Evolutionary conservation across 805 yeast genomes (phyloP), one percentile per base, ranked within the genome.

Genomic region (Myxozyma monticola): DNA sequence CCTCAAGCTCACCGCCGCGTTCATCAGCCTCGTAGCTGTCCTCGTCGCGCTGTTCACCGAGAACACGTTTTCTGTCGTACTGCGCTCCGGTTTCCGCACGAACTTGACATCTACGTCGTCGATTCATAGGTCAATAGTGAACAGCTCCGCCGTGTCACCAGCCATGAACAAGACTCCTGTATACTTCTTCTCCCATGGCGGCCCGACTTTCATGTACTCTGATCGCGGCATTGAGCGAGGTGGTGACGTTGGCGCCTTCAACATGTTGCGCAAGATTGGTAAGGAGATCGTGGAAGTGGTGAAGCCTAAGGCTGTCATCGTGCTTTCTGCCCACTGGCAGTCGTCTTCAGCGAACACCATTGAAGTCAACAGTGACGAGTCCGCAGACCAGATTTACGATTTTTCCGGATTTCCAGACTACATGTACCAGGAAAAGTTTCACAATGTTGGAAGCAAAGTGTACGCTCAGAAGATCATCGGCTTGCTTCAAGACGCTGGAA

Each of bases 291-390:
- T 73, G 42, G 63, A 69, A 0, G 60, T 34, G 34, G 48, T 79
- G 57, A 78, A 81, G 50, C 93, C 93, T 3, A 81, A 81, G 54
- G 85, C 77, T 47, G 71, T 86, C 14, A 65, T 86, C 25, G 77
- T 80, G 37, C 78, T 86, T 2, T 81, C 88, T 26, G 95, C 90
- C 0, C 95, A 87, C 65, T 86, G 90, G 89, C 85, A 84, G 65
- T 43, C 57, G n/a, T 45, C 49, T 18, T n/a, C n/a, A n/a, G 31
- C 26, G 17, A 48, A 59, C 20, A 34, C 54, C 2, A 34, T 56
- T 14, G 46, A 59, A 22, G 60, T 50, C 21, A 54, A 56, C 35
- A 48, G 59, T 2, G 57, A 57, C n/a, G 63, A 67, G 4, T 83
- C 78, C 57, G 81, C 83, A 58, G 72, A 73, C 25, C 68, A 86